Conservation (phyloP, 1,284 basidiomycete genomes). For the Gastroboletus turbinatus region DNA sequence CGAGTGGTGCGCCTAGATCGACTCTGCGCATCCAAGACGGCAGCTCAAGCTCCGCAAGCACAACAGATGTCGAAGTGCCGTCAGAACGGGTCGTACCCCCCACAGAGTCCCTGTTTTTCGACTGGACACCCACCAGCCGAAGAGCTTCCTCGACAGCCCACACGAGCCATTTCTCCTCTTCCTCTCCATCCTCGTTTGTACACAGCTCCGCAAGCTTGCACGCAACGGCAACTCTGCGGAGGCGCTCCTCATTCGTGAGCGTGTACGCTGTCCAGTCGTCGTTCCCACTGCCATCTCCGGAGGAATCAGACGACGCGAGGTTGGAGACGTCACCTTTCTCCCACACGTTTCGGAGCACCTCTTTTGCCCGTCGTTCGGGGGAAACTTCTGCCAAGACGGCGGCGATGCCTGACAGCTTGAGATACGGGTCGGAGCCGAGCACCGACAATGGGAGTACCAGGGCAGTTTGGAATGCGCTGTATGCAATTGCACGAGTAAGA, state of each 20-base stretch:
- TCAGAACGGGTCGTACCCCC: neutral
- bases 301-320: constrained; percentile 1
- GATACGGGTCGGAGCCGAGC: constrained; percentile 53
- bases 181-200: constrained; percentile 33
- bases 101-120: neutral
- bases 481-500: neutral
- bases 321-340: constrained; percentile 14
- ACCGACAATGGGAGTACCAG: constrained; percentile 46
- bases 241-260: constrained; percentile 45
- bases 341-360: constrained; percentile 48
- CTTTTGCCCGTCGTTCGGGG: constrained; percentile 56
- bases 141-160: constrained; percentile 65
- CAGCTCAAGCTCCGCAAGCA: constrained; percentile 54
- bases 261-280: constrained; percentile 26
- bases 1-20: constrained; percentile 69
- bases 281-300: neutral
- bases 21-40: constrained; percentile 60
- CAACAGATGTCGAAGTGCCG: constrained; percentile 5
- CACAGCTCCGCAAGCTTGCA: constrained; percentile 67
- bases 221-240: constrained; percentile 63
- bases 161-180: constrained; percentile 58
- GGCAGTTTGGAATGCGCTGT: constrained; percentile 64
- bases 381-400: constrained; percentile 61
- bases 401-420: constrained; percentile 73
- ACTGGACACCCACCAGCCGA: constrained; percentile 35